Evolutionary conservation across 2,329 filamentous ascomycete genomes (phyloP).

Genomic region (Ceratocystis eucalypticola): DNA sequence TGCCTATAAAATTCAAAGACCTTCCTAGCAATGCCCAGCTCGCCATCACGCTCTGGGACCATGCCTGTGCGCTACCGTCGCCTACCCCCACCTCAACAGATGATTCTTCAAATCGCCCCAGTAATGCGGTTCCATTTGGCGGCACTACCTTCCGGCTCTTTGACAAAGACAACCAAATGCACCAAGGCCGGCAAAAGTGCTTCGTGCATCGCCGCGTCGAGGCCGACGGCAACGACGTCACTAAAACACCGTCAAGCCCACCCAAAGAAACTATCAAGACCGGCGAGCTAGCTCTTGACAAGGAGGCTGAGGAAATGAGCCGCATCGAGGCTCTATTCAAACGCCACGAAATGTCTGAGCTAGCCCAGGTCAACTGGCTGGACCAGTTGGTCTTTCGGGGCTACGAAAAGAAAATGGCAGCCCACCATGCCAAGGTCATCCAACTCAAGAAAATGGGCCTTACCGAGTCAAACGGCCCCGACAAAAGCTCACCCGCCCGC

Average conservation of each 20-base stretch:
- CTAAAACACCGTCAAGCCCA: slow-evolving; percentile 56
- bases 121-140: slow-evolving; percentile 79
- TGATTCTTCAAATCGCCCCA: slow-evolving; percentile 53
- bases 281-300: slow-evolving; percentile 40
- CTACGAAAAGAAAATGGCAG: slow-evolving; percentile 53
- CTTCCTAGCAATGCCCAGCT: slow-evolving; percentile 71
- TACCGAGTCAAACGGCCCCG: slow-evolving; percentile 22
- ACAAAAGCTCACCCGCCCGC: slow-evolving; percentile 27
- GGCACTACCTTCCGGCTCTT: slow-evolving; percentile 89
- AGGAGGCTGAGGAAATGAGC: slow-evolving; percentile 72
- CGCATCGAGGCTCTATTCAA: slow-evolving; percentile 83
- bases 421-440: slow-evolving; percentile 24
- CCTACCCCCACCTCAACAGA: slow-evolving; percentile 38
- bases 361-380: slow-evolving; percentile 84
- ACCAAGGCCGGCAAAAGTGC: slow-evolving; percentile 88
- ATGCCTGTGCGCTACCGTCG: slow-evolving; percentile 1
- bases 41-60: slow-evolving; percentile 89
- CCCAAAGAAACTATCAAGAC: slow-evolving; percentile 40
- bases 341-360: slow-evolving; percentile 96
- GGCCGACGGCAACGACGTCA: slow-evolving; percentile 72
- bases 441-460: slow-evolving; percentile 28
- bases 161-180: slow-evolving; percentile 77
- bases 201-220: slow-evolving; percentile 65
- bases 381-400: slow-evolving; percentile 87
- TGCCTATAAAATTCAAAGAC: slow-evolving; percentile 73